Conservation (phyloP, 768 basidiomycete species). For the Xerocomellus amylosporus region DNA sequence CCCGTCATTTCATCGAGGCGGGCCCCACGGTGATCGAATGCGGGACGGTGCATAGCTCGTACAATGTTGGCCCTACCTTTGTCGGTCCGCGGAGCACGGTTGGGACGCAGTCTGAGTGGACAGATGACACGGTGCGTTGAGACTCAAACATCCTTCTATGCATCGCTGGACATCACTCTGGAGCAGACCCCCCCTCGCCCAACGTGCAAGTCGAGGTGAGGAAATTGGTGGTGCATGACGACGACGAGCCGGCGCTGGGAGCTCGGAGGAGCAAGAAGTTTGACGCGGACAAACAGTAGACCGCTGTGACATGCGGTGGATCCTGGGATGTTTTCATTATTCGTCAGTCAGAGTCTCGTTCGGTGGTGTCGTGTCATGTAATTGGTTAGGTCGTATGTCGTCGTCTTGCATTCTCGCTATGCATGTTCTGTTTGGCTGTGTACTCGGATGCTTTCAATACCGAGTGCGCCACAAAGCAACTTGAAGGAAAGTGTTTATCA, state of each 20-base stretch:
- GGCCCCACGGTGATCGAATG: not conserved
- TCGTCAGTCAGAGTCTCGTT: not conserved
- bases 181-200: not conserved
- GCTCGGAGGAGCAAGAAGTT: not conserved
- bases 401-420: not conserved
- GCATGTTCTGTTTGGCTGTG: not conserved
- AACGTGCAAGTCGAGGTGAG: not conserved
- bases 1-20: not conserved
- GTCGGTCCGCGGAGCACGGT: not conserved
- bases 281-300: not conserved
- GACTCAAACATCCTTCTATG: not conserved
- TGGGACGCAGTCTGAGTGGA: not conserved
- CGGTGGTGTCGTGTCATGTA: not conserved
- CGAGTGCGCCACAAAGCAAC: no score
- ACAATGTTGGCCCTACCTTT: not conserved
- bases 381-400: not conserved
- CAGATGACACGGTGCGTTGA: no score
- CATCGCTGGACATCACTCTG: not conserved
- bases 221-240: not conserved
- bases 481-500: no score
- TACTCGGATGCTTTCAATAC: no score
- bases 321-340: not conserved
- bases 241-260: not conserved
- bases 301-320: not conserved
- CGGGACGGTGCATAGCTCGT: not conserved